phyloP scores from a whole-genome alignment of 148 eudicot genomes.

The Chenopodium suecicum region DNA sequence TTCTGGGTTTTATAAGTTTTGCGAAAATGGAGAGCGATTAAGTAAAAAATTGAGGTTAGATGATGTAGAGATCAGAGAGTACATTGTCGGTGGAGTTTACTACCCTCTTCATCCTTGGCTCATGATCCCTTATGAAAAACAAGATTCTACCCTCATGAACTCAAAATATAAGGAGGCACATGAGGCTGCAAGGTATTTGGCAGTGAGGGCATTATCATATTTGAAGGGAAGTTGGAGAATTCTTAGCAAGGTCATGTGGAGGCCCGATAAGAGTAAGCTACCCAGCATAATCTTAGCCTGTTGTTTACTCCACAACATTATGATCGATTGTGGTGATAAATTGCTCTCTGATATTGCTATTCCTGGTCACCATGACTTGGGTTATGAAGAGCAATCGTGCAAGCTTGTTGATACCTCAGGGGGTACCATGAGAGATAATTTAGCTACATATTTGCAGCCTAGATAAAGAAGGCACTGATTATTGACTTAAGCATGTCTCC shows the following conservation, averaged over 20 bases:
- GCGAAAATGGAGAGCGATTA: conserved; percentile 69
- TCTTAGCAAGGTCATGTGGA: conserved; percentile 96
- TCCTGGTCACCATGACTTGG: conserved; percentile 67
- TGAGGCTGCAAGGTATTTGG: conserved; percentile 63
- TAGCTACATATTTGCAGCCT: conserved; percentile 56
- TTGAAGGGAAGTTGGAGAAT: conserved; percentile 94
- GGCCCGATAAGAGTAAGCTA: conserved; percentile 89
- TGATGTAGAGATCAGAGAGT: conserved; percentile 64
- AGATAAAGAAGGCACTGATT: conserved; percentile 23
- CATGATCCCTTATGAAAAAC: conserved; percentile 53
- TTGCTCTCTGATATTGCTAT: conserved; percentile 53
- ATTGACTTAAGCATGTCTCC: background rate
- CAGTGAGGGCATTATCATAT: conserved; percentile 64
- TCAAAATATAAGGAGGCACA: conserved; percentile 44
- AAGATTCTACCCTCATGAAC: conserved; percentile 18
- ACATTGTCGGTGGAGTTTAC: conserved; percentile 61
- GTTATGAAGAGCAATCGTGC: conserved; percentile 51
- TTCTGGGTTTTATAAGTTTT: conserved; percentile 74
- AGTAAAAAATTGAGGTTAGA: conserved; percentile 39
- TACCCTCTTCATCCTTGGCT: conserved; percentile 98
- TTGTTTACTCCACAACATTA: conserved; percentile 91
- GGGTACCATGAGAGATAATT: conserved; percentile 49
- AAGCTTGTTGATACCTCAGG: conserved; percentile 57
- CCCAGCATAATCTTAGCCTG: conserved; percentile 91
- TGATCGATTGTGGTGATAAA: conserved; percentile 69